Conservation (phyloP, 2,329 filamentous ascomycete species). For the Akanthomyces uredinophilus region DNA sequence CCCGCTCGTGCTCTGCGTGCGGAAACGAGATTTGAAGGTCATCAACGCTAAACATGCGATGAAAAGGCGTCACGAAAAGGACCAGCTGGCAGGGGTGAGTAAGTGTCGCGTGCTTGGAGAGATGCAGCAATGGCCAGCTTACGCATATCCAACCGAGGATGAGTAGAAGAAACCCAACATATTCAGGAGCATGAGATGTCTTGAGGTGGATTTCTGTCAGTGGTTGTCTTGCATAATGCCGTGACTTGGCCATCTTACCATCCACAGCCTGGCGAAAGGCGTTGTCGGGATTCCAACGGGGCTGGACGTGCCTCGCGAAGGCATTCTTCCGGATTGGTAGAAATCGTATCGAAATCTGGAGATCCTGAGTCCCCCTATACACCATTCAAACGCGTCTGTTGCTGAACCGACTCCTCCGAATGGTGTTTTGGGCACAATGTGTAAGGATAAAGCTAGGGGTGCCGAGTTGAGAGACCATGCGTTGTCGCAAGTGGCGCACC, state of each 20-base stretch:
- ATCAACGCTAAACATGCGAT: constrained; percentile 88
- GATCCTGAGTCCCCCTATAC: background rate
- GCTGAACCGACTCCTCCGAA: background rate
- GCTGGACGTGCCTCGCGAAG: constrained; percentile 20
- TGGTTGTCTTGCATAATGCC: background rate
- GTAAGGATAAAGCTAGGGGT: background rate
- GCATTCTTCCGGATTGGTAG: constrained; percentile 19
- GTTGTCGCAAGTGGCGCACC: constrained; percentile 1
- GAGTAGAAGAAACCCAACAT: constrained; percentile 71
- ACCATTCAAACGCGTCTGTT: background rate
- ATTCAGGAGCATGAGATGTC: constrained; percentile 84
- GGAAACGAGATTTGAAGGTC: constrained; percentile 82
- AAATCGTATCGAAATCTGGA: background rate
- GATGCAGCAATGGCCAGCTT: constrained; percentile 23
- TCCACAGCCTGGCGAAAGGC: constrained; percentile 41
- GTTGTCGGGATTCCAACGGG: constrained; percentile 21
- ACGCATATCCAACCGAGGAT: constrained; percentile 61
- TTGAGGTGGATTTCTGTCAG: constrained; percentile 26
- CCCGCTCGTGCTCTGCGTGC: constrained; percentile 76
- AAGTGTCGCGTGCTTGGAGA: background rate
- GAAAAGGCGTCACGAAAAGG: constrained; percentile 67
- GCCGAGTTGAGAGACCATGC: background rate
- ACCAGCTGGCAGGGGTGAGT: constrained; percentile 23
- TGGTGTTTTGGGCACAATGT: background rate
- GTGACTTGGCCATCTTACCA: constrained; percentile 29